Evolutionary conservation across 2,329 filamentous ascomycete species (phyloP).

Genomic region (Aspergillus sclerotialis): DNA sequence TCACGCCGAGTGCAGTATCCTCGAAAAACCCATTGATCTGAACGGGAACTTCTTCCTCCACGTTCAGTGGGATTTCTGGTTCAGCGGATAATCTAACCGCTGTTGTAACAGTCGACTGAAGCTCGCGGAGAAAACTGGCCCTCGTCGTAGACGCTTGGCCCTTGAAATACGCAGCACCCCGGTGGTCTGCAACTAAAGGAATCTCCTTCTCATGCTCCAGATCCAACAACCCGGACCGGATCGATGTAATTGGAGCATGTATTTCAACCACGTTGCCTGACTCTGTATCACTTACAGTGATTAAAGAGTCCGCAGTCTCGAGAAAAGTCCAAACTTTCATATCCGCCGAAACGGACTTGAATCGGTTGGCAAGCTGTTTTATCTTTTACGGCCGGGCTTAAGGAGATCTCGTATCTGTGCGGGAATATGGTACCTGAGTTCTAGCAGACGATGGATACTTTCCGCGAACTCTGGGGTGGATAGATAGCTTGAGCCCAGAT

Average conservation of each 20-base stretch:
- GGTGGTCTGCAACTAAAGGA: slow-evolving; percentile 24
- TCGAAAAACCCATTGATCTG: slow-evolving; percentile 57
- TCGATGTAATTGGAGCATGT: slow-evolving; percentile 53
- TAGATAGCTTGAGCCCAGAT: slow-evolving; percentile 58
- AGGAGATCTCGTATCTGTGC: slow-evolving; percentile 45
- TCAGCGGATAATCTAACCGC: slow-evolving; percentile 19
- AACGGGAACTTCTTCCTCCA: slow-evolving; percentile 50
- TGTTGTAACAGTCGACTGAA: slow-evolving; percentile 11
- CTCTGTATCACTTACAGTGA: slow-evolving; percentile 38
- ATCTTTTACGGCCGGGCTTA: slow-evolving; percentile 46
- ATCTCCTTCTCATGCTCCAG: slow-evolving; percentile 28
- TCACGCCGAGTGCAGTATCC: slow-evolving; percentile 49
- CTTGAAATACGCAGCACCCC: slow-evolving; percentile 24
- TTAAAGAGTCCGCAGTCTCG: slow-evolving; percentile 54
- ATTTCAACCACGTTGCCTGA: slow-evolving; percentile 46
- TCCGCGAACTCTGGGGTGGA: slow-evolving; percentile 51
- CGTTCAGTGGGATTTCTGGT: slow-evolving; percentile 41
- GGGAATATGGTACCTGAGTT: slow-evolving; percentile 47
- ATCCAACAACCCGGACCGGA: slow-evolving; percentile 23
- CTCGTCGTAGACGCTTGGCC: slow-evolving; percentile 22
- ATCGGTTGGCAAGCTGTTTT: slow-evolving; percentile 46
- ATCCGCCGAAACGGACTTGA: slow-evolving; percentile 51
- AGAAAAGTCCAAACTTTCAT: slow-evolving; percentile 58
- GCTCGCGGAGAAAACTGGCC: slow-evolving; percentile 18
- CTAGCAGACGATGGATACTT: slow-evolving; percentile 49